Percentiles rank a stretch among this genome's conserved stretches.
These are phyloP conservation scores for Sophora flavescens DNA, from an alignment of 306 rosid genomes.

Conservation along the genomic window DNA sequence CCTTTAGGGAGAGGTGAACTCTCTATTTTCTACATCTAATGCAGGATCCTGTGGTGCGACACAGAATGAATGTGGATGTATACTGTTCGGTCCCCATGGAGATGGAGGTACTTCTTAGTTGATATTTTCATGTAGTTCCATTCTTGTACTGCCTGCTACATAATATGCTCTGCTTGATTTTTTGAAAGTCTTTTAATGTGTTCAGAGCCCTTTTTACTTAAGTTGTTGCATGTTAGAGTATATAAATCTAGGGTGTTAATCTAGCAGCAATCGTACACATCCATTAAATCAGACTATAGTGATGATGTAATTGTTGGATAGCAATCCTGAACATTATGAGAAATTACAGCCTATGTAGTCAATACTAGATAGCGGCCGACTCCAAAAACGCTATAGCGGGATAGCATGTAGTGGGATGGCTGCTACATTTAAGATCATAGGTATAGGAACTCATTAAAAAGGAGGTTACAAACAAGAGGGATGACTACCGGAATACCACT, in stretches of 20 bases:
- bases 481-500: too few relatives aligned
- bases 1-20: slow-evolving; percentile 50
- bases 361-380: too few relatives aligned
- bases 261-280: background rate
- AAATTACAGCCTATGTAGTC: too few relatives aligned
- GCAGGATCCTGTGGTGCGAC: slow-evolving; percentile 58
- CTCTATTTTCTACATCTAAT: slow-evolving; percentile 50
- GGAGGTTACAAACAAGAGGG: too few relatives aligned
- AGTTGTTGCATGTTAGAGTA: background rate
- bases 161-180: slow-evolving; percentile 3
- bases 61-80: slow-evolving; percentile 59
- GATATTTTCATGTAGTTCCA: slow-evolving; percentile 37
- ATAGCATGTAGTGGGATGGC: too few relatives aligned
- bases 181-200: background rate
- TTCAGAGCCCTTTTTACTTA: slow-evolving; percentile 22
- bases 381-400: too few relatives aligned
- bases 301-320: background rate
- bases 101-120: slow-evolving; percentile 67
- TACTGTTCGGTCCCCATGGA: slow-evolving; percentile 72
- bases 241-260: background rate
- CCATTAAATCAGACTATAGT: background rate
- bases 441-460: too few relatives aligned
- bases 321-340: too few relatives aligned
- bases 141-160: slow-evolving; percentile 29
- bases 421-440: background rate